phyloP scores from a whole-genome alignment of 2,329 filamentous ascomycete genomes.

The Hypocreales sp. region DNA sequence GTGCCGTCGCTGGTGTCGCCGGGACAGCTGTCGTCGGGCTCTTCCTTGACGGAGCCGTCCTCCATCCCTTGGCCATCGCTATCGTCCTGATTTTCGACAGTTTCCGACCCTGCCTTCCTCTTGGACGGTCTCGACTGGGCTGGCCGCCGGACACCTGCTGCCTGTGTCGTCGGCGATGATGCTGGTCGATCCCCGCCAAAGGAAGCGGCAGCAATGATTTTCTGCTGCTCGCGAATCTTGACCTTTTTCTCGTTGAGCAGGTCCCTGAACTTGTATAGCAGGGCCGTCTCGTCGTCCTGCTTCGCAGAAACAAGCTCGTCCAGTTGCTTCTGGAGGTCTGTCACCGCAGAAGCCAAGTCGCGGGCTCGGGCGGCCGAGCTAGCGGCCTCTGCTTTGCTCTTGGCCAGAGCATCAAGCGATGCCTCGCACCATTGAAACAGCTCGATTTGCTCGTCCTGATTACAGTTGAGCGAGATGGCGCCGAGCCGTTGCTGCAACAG shows the following conservation, averaged over 20 bases:
- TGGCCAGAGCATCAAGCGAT: constrained; percentile 32
- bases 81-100: constrained; percentile 29
- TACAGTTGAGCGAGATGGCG: constrained; percentile 38
- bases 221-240: constrained; percentile 61
- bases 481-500: constrained; percentile 50
- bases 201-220: constrained; percentile 34
- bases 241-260: constrained; percentile 68
- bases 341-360: constrained; percentile 38
- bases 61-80: constrained; percentile 33
- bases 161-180: constrained; percentile 12
- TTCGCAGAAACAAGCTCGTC: constrained; percentile 53
- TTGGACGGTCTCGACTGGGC: constrained; percentile 28
- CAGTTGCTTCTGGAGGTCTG: constrained; percentile 45
- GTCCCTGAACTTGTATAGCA: constrained; percentile 54
- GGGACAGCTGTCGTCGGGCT: constrained; percentile 23
- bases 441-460: constrained; percentile 43
- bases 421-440: constrained; percentile 56
- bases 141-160: constrained; percentile 8
- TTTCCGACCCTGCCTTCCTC: constrained; percentile 27
- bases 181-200: constrained; percentile 11
- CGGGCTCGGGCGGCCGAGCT: constrained; percentile 23
- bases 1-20: constrained; percentile 24
- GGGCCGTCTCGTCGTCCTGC: constrained; percentile 45
- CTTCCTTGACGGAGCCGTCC: constrained; percentile 21
- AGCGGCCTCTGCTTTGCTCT: constrained; percentile 26